Evolutionary conservation across 75 land plant genomes (phyloP).

Genomic region (Picea glauca): DNA sequence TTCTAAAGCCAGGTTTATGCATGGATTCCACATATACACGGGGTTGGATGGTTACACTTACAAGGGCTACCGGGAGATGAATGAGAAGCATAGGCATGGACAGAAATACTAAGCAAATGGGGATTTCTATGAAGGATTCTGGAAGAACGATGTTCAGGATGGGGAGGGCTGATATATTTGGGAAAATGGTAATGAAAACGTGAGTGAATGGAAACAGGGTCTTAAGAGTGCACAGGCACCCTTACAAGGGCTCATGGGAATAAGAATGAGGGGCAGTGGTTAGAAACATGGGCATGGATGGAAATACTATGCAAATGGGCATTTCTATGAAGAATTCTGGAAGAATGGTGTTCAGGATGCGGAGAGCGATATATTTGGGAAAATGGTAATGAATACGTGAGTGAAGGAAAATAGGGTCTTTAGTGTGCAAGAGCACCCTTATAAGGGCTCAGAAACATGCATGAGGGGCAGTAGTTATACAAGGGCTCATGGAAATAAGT

Average conservation of each 20-base stretch:
- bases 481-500: constrained; percentile 59
- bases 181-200: too few species aligned
- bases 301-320: constrained; percentile 57
- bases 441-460: too few species aligned
- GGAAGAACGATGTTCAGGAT: constrained; percentile 52
- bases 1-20: constrained; percentile 51
- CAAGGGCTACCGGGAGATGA: constrained; percentile 49
- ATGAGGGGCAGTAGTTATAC: too few species aligned
- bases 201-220: constrained; percentile 56
- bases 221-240: constrained; percentile 44
- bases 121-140: constrained; percentile 63
- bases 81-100: constrained; percentile 55
- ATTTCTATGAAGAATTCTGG: constrained; percentile 69
- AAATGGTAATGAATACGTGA: constrained; percentile 7
- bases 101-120: constrained; percentile 53
- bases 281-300: constrained; percentile 51
- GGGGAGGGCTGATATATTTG: constrained; percentile 30
- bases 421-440: constrained; percentile 52
- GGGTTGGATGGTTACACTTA: constrained; percentile 55
- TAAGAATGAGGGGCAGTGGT: too few species aligned
- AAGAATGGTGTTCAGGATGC: constrained; percentile 51
- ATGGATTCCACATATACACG: constrained; percentile 56
- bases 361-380: constrained; percentile 15
- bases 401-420: constrained; percentile 51
- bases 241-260: too few species aligned